phyloP scores from a whole-genome alignment of 345 rosid species.

The Excoecaria agallocha region DNA sequence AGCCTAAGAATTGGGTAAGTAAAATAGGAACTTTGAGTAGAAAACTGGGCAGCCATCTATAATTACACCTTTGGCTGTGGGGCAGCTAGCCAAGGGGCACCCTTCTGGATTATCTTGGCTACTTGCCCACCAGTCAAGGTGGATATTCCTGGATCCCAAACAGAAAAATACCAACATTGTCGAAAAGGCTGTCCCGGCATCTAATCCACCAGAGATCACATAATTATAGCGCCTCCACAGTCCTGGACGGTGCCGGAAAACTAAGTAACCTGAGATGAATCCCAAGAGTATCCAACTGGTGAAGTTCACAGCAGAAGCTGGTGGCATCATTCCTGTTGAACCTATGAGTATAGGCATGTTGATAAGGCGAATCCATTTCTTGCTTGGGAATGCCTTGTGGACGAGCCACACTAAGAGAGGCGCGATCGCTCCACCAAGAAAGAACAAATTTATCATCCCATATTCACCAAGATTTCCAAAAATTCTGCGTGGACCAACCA shows the following conservation, averaged over 20 bases:
- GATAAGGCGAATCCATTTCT: slow-evolving; percentile 54
- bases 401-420: slow-evolving; percentile 67
- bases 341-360: slow-evolving; percentile 72
- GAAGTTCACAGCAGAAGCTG: slow-evolving; percentile 70
- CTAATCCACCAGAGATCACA: slow-evolving; percentile 65
- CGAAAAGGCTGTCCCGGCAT: slow-evolving; percentile 79
- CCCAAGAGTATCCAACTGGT: slow-evolving; percentile 62
- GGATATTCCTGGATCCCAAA: slow-evolving; percentile 40
- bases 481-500: slow-evolving; percentile 74
- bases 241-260: slow-evolving; percentile 43
- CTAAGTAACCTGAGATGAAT: slow-evolving; percentile 51
- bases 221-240: slow-evolving; percentile 75
- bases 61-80: slow-evolving; percentile 56
- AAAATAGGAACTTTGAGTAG: slow-evolving; percentile 5
- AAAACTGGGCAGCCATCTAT: slow-evolving; percentile 57
- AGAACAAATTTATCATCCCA: slow-evolving; percentile 63
- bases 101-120: slow-evolving; percentile 43
- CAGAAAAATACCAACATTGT: slow-evolving; percentile 49
- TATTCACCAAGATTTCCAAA: slow-evolving; percentile 74
- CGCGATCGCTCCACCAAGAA: slow-evolving; percentile 57
- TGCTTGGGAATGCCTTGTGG: slow-evolving; percentile 53
- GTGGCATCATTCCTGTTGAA: slow-evolving; percentile 69
- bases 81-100: slow-evolving; percentile 66
- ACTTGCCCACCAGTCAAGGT: slow-evolving; percentile 73
- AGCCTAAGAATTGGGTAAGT: neutral